Conservation (phyloP, 768 basidiomycete genomes). For the Omphalotus guepiniiformis region DNA sequence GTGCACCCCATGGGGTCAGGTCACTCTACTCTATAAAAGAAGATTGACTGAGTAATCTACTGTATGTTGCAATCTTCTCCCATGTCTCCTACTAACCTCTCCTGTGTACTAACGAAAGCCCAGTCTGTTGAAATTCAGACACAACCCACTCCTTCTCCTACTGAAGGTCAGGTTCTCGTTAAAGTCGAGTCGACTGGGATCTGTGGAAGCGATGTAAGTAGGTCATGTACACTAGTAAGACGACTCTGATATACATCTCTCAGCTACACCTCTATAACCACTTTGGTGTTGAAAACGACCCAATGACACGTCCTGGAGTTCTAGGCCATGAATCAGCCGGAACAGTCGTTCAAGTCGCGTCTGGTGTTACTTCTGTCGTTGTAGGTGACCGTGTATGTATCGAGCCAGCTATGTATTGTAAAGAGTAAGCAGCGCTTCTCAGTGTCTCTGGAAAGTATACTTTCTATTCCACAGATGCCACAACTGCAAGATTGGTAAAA, state of each 20-base stretch:
- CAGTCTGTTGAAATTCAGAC: slow-evolving; percentile 13
- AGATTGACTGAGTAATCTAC: not conserved
- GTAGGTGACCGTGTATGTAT: slow-evolving; percentile 18
- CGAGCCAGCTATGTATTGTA: slow-evolving; percentile 15
- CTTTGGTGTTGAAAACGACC: slow-evolving; percentile 13
- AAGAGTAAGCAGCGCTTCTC: slow-evolving; percentile 9
- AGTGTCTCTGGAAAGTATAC: not conserved
- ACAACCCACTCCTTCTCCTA: slow-evolving; percentile 7
- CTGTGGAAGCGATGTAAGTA: slow-evolving; percentile 17
- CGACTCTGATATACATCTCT: not conserved
- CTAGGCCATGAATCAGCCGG: slow-evolving; percentile 19
- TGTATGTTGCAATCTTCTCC: not conserved
- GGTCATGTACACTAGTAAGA: not conserved
- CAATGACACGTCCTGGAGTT: slow-evolving; percentile 12
- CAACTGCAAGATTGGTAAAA: slow-evolving; percentile 17
- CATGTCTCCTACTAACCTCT: slow-evolving; percentile 3
- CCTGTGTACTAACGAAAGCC: slow-evolving; percentile 12
- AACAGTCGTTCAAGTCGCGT: slow-evolving; percentile 13
- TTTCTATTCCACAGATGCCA: slow-evolving; percentile 9
- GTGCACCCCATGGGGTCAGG: not conserved
- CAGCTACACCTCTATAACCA: slow-evolving; percentile 15
- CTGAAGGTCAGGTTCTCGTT: slow-evolving; percentile 15
- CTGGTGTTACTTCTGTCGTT: slow-evolving; percentile 9
- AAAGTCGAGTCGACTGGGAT: slow-evolving; percentile 17
- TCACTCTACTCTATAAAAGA: not conserved